These are phyloP conservation scores for Wickerhamomyces alni DNA, from an alignment of 805 yeast genomes.

Conservation along the genomic window DNA sequence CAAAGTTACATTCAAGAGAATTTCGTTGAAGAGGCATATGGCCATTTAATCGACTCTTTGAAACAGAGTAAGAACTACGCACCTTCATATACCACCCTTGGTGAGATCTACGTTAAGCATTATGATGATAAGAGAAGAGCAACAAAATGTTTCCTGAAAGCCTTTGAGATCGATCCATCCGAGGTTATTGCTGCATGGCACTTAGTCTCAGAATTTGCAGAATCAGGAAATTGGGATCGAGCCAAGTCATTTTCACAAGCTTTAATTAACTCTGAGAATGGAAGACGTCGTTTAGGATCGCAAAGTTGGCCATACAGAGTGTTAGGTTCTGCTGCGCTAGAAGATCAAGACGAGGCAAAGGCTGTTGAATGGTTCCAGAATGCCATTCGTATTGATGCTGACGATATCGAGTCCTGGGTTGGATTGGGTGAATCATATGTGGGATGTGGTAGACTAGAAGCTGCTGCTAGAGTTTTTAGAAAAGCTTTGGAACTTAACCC, in stretches of 20 bases:
- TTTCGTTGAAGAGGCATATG: slow-evolving; percentile 45
- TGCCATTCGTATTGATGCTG: slow-evolving; percentile 62
- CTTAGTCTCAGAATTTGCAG: slow-evolving; percentile 65
- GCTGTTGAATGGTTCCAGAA: slow-evolving; percentile 89
- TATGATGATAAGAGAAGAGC: slow-evolving; percentile 63
- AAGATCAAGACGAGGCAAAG: slow-evolving; percentile 61
- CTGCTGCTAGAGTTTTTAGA: slow-evolving; percentile 76
- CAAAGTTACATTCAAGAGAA: slow-evolving; percentile 37
- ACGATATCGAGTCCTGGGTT: slow-evolving; percentile 79
- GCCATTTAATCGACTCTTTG: slow-evolving; percentile 52
- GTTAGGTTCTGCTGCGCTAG: slow-evolving; percentile 72
- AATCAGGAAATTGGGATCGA: slow-evolving; percentile 71
- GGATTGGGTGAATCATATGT: slow-evolving; percentile 96
- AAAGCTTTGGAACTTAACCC: slow-evolving; percentile 54
- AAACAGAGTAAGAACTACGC: slow-evolving; percentile 62
- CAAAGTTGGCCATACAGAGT: slow-evolving; percentile 86
- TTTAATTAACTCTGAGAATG: slow-evolving; percentile 57
- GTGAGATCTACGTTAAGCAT: slow-evolving; percentile 57
- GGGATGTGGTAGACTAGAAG: slow-evolving; percentile 78
- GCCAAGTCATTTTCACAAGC: slow-evolving; percentile 70
- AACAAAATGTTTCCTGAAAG: slow-evolving; percentile 79
- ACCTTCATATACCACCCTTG: slow-evolving; percentile 77
- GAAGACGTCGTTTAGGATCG: slow-evolving; percentile 41
- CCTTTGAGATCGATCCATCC: slow-evolving; percentile 78
- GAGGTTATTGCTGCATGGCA: slow-evolving; percentile 71